Conservation (phyloP, 345 rosid species). For the Eucalyptus polyanthemos region DNA sequence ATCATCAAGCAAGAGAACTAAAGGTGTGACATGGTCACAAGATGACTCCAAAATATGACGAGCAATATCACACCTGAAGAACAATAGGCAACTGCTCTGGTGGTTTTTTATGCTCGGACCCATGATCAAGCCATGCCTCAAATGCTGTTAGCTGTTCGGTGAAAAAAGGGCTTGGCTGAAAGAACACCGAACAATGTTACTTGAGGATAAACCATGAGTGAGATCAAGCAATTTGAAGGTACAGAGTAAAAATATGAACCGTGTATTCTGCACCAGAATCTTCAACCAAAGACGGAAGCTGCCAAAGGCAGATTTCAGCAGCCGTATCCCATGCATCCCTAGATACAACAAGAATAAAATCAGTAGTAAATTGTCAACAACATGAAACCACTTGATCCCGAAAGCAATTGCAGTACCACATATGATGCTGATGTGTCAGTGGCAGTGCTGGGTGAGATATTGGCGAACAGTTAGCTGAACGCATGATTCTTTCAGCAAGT, state of each 20-base stretch:
- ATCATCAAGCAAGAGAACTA: background rate
- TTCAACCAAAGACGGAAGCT: constrained; percentile 79
- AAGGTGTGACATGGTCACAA: background rate
- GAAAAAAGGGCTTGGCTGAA: constrained; percentile 95
- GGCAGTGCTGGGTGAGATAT: constrained; percentile 94
- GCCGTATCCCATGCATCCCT: constrained; percentile 99
- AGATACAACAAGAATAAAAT: constrained; percentile 6
- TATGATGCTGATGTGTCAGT: constrained; percentile 98
- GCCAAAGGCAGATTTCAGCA: constrained; percentile 98
- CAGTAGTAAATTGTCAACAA: background rate
- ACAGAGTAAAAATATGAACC: constrained; percentile 21
- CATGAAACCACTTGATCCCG: background rate
- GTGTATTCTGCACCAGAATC: constrained; percentile 78
- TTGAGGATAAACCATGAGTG: background rate
- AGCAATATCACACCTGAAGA: constrained; percentile 76
- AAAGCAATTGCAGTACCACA: constrained; percentile 55
- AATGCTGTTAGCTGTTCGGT: constrained; percentile 95
- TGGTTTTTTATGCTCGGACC: constrained; percentile 90
- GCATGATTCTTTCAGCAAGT: constrained; percentile 99
- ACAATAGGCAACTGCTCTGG: constrained; percentile 99
- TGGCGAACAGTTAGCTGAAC: constrained; percentile 96
- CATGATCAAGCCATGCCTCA: constrained; percentile 99
- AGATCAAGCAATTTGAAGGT: background rate
- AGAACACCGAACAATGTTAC: background rate
- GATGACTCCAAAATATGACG: constrained; percentile 14